Evolutionary conservation across 2,329 filamentous ascomycete genomes (phyloP), one percentile per base, ranked within the genome.

Genomic region (Nakataea oryzae): DNA sequence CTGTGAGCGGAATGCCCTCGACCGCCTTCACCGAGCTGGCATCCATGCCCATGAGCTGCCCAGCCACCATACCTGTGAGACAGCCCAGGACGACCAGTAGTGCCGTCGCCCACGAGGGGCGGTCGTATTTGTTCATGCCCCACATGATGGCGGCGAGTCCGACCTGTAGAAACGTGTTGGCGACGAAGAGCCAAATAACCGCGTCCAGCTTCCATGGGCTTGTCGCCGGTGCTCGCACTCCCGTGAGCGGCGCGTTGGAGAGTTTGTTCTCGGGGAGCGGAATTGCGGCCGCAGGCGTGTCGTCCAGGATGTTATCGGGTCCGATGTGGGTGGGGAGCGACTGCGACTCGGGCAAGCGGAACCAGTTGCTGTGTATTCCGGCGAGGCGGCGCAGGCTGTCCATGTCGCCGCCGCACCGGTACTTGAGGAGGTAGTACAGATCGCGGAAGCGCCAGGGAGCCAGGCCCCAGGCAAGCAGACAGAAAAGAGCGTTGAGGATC

Each of bases 381-480:
- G 89, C 90, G 5, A 96, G 79, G 56, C 81, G 81, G 54, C 88
- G 82, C 47, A 93, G 78, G 5, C 81, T 87, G 24, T 80, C 72
- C 30, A 81, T 70, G 60, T 84, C 75, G 62, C 80, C 76, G 34
- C 69, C 63, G 0, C 87, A 59, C 28, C 90, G 81, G 74, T 82
- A 95, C 69, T 82, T 80, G 59, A 89, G 73, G 41, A 92, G 78
- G 70, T 85, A 91, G 71, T 87, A 95, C 12, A 91, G 75, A 71
- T 96, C 91, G 34, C 91, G 81, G 67, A 93, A 89, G 34, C 91
- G 83, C 91, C 91, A 96, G 0, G 91, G 91, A 1, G 89, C 87
- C 14, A 95, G 80, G 0, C 91, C 91, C 66, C 96, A 93, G 1
- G 87, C 91, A 1, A 91, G 93, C 8, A 96, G 86, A 73, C 90